Base-by-base conservation (phyloP, 2,329 filamentous ascomycete genomes). In the Colletotrichum sp. region DNA sequence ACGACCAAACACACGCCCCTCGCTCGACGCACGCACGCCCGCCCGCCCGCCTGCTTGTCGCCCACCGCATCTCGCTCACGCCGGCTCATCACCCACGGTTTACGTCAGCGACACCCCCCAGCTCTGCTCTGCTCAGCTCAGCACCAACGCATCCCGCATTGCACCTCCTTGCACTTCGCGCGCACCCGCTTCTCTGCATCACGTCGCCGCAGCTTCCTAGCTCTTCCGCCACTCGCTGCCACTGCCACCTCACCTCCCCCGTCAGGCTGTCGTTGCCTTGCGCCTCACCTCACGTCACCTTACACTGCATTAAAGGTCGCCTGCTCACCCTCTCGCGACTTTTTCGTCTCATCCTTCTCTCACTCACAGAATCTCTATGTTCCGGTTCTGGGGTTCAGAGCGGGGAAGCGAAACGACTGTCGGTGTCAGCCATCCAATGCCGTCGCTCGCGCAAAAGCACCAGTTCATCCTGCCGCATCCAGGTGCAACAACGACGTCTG, bases 311-410 rank as follows among this genome's bases (percentile, higher is more conserved):
- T 48, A 48, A 75, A 68, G 66, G 26, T 71, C 73, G 32, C 30
- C 63, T 43, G 55, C 60, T 39, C 34, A 52, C 26, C 39, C 57
- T 65, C 34, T 55, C 34, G 39, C 68, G 28, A 52, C 74, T 76
- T 79, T 32, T 76, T 78, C 77, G 77, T 78, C 79, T 77, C 76
- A 76, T 80, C 78, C 77, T 79, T 78, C 26, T 77, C 79, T 78
- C 75, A 79, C 70, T 77, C 79, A 80, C 81, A 83, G 83, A 83
- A 85, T 87, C 85, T 87, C 87, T 85, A 92, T 92, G 91, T 92
- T 93, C 85, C 88, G 89, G 79, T 90, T 92, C 82, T 92, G 90
- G 90, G 86, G 87, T 81, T 87, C 89, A 80, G 91, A 92, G 78
- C 87, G 88, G 88, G 89, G 88, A 88, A 89, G 87, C 85, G 90